A percentile compares a stretch with the other conserved stretches of the same genome.
These are phyloP conservation scores for Talaromyces albobiverticillius DNA, from an alignment of 2,329 filamentous ascomycete species.

Conservation along the genomic window DNA sequence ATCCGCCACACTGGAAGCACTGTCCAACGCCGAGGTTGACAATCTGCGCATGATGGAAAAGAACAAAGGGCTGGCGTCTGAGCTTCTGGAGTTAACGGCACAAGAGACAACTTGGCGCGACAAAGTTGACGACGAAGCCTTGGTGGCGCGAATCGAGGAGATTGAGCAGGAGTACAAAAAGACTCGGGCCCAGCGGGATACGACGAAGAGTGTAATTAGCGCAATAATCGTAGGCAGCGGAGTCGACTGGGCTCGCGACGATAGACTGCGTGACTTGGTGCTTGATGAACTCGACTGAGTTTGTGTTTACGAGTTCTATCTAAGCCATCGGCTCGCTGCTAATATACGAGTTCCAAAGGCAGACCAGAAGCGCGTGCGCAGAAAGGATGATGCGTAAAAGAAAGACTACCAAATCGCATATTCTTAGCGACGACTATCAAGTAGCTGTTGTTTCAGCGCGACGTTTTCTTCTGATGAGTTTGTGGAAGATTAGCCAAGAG, in stretches of 20 bases:
- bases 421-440: too few species aligned
- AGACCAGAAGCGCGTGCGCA: too few species aligned
- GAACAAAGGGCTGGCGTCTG: constrained; percentile 62
- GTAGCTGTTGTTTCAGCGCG: too few species aligned
- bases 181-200: constrained; percentile 66
- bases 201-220: constrained; percentile 75
- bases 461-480: too few species aligned
- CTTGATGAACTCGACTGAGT: constrained; percentile 59
- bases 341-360: too few species aligned
- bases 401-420: too few species aligned
- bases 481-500: too few species aligned
- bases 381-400: too few species aligned
- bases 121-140: constrained; percentile 52
- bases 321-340: too few species aligned
- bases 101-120: constrained; percentile 52
- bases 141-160: constrained; percentile 55
- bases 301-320: too few species aligned
- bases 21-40: constrained; percentile 58
- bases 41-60: constrained; percentile 55
- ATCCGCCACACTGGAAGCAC: constrained; percentile 49
- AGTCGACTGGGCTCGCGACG: constrained; percentile 73
- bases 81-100: constrained; percentile 62
- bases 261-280: constrained; percentile 66
- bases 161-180: constrained; percentile 60
- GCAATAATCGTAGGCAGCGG: constrained; percentile 78